Conservation (phyloP, 139 green algal species). For the Penium margaritaceum region DNA sequence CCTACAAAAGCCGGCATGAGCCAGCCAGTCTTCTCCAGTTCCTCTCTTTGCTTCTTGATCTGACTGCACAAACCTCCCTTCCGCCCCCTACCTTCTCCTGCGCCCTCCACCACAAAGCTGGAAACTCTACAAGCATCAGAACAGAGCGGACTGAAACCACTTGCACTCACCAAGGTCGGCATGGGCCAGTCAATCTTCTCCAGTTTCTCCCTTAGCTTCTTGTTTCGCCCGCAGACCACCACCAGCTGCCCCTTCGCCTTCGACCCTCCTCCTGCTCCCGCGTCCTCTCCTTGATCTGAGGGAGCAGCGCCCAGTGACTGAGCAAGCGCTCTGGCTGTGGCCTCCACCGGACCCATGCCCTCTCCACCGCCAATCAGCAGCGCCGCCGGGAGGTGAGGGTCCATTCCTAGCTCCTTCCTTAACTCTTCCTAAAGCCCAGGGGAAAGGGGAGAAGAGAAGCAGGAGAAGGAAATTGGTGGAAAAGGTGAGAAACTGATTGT, state of each 20-base stretch:
- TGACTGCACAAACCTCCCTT: too few relatives aligned
- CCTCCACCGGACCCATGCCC: conserved; percentile 88
- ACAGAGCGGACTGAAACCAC: too few relatives aligned
- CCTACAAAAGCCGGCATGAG: too few relatives aligned
- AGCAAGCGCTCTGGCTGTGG: conserved; percentile 72
- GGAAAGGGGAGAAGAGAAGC: too few relatives aligned
- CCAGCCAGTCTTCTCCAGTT: too few relatives aligned
- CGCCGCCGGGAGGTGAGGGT: conserved; percentile 39
- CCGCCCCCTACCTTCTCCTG: too few relatives aligned
- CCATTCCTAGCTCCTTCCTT: conserved; percentile 30
- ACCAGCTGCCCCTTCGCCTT: conserved; percentile 62
- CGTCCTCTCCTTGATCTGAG: too few relatives aligned
- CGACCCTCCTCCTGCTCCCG: conserved; percentile 41
- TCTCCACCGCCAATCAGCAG: conserved; percentile 73
- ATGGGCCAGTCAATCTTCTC: conserved; percentile 35
- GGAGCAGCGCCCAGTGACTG: conserved; percentile 44
- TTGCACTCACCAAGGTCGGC: conserved; percentile 13
- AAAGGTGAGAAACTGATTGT: too few relatives aligned
- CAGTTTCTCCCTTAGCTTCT: conserved; percentile 65
- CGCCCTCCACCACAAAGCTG: too few relatives aligned
- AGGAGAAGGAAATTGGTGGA: conserved; percentile 46
- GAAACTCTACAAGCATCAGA: too few relatives aligned
- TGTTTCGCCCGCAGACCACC: conserved; percentile 88
- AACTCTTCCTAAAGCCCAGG: conserved; percentile 44
- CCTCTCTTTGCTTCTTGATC: too few relatives aligned